Conservation (phyloP, 2,329 filamentous ascomycete genomes). For the Fusarium clavum region DNA sequence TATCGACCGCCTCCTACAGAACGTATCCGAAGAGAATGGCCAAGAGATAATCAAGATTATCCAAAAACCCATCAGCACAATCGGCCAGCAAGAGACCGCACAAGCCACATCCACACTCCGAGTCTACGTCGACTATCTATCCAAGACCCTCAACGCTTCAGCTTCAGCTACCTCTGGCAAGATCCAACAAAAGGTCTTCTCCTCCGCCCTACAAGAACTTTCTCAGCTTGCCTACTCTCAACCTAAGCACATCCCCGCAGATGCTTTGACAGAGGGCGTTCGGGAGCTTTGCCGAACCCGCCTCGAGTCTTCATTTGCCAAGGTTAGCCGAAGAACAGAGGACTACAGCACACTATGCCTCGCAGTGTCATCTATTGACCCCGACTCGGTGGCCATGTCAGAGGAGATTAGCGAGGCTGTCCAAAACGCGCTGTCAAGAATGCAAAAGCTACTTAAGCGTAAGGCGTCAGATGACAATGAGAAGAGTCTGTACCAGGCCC, state of each 20-base stretch:
- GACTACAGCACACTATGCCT: slow-evolving; percentile 66
- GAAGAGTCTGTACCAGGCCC: slow-evolving; percentile 66
- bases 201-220: slow-evolving; percentile 62
- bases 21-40: slow-evolving; percentile 67
- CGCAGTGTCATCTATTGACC: slow-evolving; percentile 65
- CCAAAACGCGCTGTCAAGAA: slow-evolving; percentile 62
- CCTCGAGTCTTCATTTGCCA: slow-evolving; percentile 69
- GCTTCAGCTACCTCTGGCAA: slow-evolving; percentile 45
- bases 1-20: slow-evolving; percentile 77
- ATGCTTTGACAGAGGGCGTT: slow-evolving; percentile 62
- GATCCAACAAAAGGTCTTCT: slow-evolving; percentile 50
- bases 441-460: slow-evolving; percentile 64
- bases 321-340: slow-evolving; percentile 65
- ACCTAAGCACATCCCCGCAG: slow-evolving; percentile 55
- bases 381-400: slow-evolving; percentile 65
- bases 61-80: slow-evolving; percentile 54
- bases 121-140: slow-evolving; percentile 66
- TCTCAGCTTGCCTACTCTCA: slow-evolving; percentile 67
- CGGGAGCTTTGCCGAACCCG: slow-evolving; percentile 66
- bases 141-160: slow-evolving; percentile 60
- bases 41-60: slow-evolving; percentile 63
- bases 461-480: slow-evolving; percentile 51
- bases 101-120: slow-evolving; percentile 55
- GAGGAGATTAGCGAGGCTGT: slow-evolving; percentile 65
- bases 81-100: slow-evolving; percentile 44